Evolutionary conservation across 2,329 filamentous ascomycete species (phyloP).

Genomic region (Drechslera avenae): DNA sequence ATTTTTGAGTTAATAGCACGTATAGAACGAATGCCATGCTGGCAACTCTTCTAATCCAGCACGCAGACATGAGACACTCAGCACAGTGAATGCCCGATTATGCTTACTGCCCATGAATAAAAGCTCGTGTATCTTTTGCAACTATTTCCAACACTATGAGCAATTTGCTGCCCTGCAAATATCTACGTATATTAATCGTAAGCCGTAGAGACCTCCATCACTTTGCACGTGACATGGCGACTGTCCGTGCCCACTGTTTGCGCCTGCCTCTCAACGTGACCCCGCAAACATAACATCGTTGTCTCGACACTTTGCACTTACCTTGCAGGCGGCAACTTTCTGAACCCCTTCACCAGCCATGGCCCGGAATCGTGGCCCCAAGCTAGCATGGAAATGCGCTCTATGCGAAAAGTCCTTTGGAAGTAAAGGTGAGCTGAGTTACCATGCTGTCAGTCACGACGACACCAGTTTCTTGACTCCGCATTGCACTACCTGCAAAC

Average conservation of each 20-base stretch:
- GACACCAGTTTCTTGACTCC: conserved; percentile 4
- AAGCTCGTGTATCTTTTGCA: no score
- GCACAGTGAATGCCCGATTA: no score
- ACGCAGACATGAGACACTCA: no score
- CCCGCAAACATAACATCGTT: conserved; percentile 2
- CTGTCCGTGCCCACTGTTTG: conserved; percentile 7
- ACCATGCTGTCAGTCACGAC: conserved; percentile 22
- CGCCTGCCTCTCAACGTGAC: conserved; percentile 4
- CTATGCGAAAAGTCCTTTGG: conserved; percentile 24
- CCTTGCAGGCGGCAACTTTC: background rate
- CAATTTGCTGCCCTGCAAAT: no score
- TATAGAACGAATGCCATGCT: no score
- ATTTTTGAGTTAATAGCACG: no score
- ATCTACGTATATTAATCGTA: background rate
- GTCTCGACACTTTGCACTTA: background rate
- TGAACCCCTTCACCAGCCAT: background rate
- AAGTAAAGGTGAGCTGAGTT: conserved; percentile 15
- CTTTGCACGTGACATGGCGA: background rate
- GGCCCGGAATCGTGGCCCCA: background rate
- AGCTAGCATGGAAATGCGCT: conserved; percentile 21
- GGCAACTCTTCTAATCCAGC: no score
- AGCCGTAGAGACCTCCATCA: background rate
- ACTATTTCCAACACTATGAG: no score
- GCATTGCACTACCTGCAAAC: conserved; percentile 21
- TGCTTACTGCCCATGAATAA: no score